phyloP scores from a whole-genome alignment of 106 monocot genomes.

The Amphibolis antarctica region DNA sequence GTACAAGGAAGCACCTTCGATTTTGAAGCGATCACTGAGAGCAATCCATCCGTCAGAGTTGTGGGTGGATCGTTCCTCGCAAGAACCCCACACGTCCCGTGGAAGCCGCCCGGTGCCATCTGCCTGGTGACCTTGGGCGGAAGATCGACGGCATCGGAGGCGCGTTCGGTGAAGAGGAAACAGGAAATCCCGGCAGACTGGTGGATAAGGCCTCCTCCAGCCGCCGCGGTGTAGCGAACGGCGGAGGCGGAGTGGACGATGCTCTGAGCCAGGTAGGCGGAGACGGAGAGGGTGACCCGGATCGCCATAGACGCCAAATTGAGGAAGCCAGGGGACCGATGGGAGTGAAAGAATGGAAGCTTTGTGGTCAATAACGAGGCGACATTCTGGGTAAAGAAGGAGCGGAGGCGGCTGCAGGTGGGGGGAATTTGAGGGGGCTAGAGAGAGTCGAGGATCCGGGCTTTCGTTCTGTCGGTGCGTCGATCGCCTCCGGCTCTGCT shows the following conservation, averaged over 20 bases:
- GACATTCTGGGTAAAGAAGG: slow-evolving; percentile 8
- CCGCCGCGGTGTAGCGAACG: slow-evolving; percentile 20
- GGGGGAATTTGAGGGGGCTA: slow-evolving; percentile 1
- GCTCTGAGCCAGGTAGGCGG: slow-evolving; percentile 54
- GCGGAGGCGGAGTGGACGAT: slow-evolving; percentile 33
- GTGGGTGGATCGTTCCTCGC: slow-evolving; percentile 3
- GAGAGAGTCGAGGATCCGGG: neutral
- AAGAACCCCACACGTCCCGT: neutral
- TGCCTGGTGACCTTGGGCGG: neutral
- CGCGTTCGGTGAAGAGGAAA: slow-evolving; percentile 14
- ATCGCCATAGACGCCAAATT: slow-evolving; percentile 52
- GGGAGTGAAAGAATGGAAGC: neutral
- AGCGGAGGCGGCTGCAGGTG: slow-evolving; percentile 6
- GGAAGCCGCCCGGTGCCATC: neutral
- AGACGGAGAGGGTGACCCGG: slow-evolving; percentile 60
- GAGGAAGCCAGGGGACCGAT: slow-evolving; percentile 3
- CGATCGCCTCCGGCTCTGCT: no score
- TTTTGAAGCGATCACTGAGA: slow-evolving; percentile 27
- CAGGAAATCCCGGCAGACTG: slow-evolving; percentile 20
- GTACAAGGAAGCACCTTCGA: no score
- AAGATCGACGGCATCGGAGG: slow-evolving; percentile 8
- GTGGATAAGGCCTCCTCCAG: slow-evolving; percentile 16
- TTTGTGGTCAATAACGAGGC: neutral
- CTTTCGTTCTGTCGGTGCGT: no score
- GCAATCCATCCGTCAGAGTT: slow-evolving; percentile 28